A percentile compares a stretch with the other conserved stretches of the same genome.
Evolutionary conservation across 1,284 basidiomycete species (phyloP).

Genomic region (Puccinia triticina): DNA sequence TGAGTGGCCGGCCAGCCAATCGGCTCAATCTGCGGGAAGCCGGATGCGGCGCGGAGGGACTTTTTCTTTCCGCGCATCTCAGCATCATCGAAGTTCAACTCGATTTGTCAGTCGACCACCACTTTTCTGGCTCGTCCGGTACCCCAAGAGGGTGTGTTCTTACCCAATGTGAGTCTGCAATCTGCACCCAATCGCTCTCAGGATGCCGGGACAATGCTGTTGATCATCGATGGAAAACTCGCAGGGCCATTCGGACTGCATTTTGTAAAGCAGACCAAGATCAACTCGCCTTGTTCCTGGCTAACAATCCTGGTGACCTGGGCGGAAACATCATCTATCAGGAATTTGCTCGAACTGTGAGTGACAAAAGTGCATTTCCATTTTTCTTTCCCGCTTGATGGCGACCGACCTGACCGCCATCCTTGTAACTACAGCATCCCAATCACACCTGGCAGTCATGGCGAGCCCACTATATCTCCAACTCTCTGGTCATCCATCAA

Average conservation of each 20-base stretch:
- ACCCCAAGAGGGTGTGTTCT: too few relatives aligned
- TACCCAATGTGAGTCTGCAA: too few relatives aligned
- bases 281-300: conserved; percentile 27
- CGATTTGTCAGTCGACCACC: too few relatives aligned
- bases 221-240: not conserved
- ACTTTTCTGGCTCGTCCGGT: too few relatives aligned
- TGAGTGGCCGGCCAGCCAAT: too few relatives aligned
- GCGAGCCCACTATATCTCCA: conserved; percentile 25
- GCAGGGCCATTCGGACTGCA: not conserved
- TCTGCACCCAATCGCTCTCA: too few relatives aligned
- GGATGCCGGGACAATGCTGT: not conserved
- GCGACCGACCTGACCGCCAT: not conserved
- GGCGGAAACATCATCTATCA: conserved; percentile 18
- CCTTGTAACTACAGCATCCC: not conserved
- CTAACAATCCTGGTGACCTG: conserved; percentile 7
- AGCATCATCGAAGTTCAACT: too few relatives aligned
- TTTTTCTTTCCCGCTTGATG: not conserved
- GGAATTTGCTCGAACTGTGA: conserved; percentile 23
- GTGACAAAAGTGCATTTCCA: not conserved
- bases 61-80: too few relatives aligned
- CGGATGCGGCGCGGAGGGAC: too few relatives aligned
- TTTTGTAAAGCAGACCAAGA: conserved; percentile 37
- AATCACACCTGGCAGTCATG: conserved; percentile 43
- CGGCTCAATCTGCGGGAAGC: too few relatives aligned
- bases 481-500: not conserved